Evolutionary conservation across 164 flowering plant species (phyloP), one percentile per base, ranked within the genome.

Genomic region (Cinnamomum chago): DNA sequence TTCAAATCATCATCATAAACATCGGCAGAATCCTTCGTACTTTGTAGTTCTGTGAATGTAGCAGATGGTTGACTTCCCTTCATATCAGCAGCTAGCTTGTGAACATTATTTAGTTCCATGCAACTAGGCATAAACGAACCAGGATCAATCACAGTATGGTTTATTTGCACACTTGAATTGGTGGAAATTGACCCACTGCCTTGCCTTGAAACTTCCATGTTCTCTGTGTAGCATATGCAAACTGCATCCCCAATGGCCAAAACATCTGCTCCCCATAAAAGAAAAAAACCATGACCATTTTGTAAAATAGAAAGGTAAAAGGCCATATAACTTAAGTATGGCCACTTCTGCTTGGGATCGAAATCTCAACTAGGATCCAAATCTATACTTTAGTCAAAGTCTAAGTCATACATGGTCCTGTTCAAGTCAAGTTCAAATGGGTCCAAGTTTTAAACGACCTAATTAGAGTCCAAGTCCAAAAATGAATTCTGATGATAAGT

Each of bases 81-180:
- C 50, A 68, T 84, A 78, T 88, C 81, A 18, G 88, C 72, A 68
- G 89, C 95, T 40, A 93, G 76, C 79, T 85, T 89, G 79, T 90
- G 90, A 72, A 96, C 94, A 83, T 90, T 94, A 68, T 88, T 86
- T 68, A 89, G 86, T 55, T 90, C 96, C 85, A 90, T 65, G 33
- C 70, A 66, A 62, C 64, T 80, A 23, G 87, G 33, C 67, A 66
- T 65, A 72, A 76, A 83, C 17, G 69, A 69, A 73, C 76, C 72
- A 58, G 76, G 55, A 35, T 80, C 84, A 50, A 33, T 72, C 27
- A 35, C 35, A 24, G 30, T 27, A 66, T 13, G 40, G 22, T 66
- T 30, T 3, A 30, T 27, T 66, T 66, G 27, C 5, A 27, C 28
- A 66, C 18, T 30, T 50, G 71, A 52, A 70, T 65, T 84, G 67